Evolutionary conservation across 129 eudicot species (phyloP).

Genomic region (Lactuca saligna): DNA sequence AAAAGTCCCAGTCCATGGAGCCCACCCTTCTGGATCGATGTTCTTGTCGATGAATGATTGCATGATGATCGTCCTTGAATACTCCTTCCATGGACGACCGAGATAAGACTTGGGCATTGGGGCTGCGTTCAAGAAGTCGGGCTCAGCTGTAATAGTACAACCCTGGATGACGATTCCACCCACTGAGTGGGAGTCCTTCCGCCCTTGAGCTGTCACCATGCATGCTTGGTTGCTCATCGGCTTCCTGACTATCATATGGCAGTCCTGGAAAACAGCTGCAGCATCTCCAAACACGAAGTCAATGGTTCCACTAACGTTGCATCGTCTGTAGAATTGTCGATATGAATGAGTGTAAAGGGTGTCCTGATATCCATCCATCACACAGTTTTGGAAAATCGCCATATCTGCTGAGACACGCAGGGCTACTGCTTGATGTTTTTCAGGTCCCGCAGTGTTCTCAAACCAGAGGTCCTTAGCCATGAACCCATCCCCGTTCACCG

Average conservation of each 20-base stretch:
- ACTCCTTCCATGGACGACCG: conserved; percentile 56
- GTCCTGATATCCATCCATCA: conserved; percentile 33
- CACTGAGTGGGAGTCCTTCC: conserved; percentile 31
- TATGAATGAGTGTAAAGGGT: conserved; percentile 36
- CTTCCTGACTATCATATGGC: conserved; percentile 41
- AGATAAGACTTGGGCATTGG: conserved; percentile 40
- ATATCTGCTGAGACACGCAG: conserved; percentile 47
- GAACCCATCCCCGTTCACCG: conserved; percentile 60
- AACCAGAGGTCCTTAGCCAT: conserved; percentile 59
- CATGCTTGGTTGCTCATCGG: conserved; percentile 40
- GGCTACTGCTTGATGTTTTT: conserved; percentile 71
- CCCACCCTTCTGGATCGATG: conserved; percentile 58
- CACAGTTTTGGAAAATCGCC: conserved; percentile 38
- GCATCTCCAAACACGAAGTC: conserved; percentile 65
- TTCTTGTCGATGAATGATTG: conserved; percentile 38
- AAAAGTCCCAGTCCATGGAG: conserved; percentile 41
- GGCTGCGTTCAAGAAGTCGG: conserved; percentile 9
- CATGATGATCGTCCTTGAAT: conserved; percentile 44
- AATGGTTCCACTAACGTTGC: conserved; percentile 52
- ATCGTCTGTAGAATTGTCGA: conserved; percentile 52
- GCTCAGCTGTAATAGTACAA: conserved; percentile 38
- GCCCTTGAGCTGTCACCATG: conserved; percentile 59
- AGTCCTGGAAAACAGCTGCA: conserved; percentile 53
- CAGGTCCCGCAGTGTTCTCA: conserved; percentile 64
- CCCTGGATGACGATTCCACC: conserved; percentile 49